Percentiles rank a stretch among this genome's conserved stretches.
phyloP scores from a whole-genome alignment of 2,329 filamentous ascomycete genomes.

The Epichloe sibirici region DNA sequence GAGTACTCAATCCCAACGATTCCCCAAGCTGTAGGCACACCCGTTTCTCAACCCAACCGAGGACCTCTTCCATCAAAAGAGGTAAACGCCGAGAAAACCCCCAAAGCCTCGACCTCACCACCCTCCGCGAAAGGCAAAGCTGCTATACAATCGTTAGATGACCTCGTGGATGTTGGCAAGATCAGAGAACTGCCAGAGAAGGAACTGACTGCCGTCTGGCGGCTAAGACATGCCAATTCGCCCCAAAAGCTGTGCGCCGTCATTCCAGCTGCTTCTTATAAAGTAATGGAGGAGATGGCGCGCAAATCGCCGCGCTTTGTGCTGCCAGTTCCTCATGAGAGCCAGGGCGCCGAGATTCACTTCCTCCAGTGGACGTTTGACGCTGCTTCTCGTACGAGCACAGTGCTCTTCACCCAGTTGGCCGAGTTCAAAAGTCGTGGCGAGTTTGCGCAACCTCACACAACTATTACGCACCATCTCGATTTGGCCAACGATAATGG shows the following conservation, averaged over 20 bases:
- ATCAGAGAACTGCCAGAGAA: conserved; percentile 57
- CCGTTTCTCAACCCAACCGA: conserved; percentile 23
- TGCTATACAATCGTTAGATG: conserved; percentile 33
- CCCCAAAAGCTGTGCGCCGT: conserved; percentile 70
- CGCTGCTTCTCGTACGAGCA: conserved; percentile 46
- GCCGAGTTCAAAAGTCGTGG: conserved; percentile 87
- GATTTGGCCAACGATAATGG: conserved; percentile 66
- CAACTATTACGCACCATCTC: conserved; percentile 81
- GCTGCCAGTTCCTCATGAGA: conserved; percentile 63
- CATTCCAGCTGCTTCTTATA: conserved; percentile 64
- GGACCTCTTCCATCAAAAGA: conserved; percentile 16
- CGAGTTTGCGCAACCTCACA: conserved; percentile 84
- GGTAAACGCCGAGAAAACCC: conserved; percentile 13
- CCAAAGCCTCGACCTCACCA: background rate
- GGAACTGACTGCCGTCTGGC: conserved; percentile 84
- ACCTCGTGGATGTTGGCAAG: conserved; percentile 67
- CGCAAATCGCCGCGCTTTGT: conserved; percentile 77
- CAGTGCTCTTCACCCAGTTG: conserved; percentile 85
- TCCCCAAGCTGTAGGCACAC: conserved; percentile 24
- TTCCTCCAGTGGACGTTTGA: conserved; percentile 96
- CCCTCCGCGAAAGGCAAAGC: conserved; percentile 1
- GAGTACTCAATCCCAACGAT: conserved; percentile 26
- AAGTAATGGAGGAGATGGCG: conserved; percentile 57
- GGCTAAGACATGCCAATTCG: conserved; percentile 67
- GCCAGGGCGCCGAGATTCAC: conserved; percentile 75